Evolutionary conservation across 1,284 basidiomycete genomes (phyloP).

Genomic region (Phylloporus sp.): DNA sequence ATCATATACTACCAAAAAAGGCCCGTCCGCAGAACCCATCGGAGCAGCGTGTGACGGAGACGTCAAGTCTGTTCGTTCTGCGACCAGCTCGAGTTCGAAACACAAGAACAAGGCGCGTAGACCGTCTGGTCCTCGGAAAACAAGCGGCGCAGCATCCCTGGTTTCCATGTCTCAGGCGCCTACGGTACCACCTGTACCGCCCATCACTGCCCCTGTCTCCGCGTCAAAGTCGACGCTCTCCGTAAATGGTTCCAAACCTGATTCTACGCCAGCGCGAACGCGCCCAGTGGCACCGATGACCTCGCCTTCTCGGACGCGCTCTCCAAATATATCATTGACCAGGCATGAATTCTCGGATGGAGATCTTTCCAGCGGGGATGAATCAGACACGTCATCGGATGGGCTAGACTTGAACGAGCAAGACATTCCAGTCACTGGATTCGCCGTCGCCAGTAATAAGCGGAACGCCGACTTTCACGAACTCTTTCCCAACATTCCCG

Average conservation of each 20-base stretch:
- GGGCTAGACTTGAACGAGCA: slow-evolving; percentile 62
- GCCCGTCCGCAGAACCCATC: slow-evolving; percentile 33
- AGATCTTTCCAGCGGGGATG: slow-evolving; percentile 35
- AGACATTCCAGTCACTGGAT: slow-evolving; percentile 86
- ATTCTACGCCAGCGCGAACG: slow-evolving; percentile 1
- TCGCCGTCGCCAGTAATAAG: slow-evolving; percentile 95
- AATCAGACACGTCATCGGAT: slow-evolving; percentile 44
- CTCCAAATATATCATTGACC: slow-evolving; percentile 23
- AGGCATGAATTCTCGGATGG: slow-evolving; percentile 35
- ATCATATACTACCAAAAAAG: slow-evolving; percentile 26
- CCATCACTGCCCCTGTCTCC: slow-evolving; percentile 13
- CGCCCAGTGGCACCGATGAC: slow-evolving; percentile 3
- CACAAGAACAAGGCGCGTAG: slow-evolving; percentile 43
- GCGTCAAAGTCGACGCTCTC: slow-evolving; percentile 24
- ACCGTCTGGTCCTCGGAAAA: slow-evolving; percentile 50
- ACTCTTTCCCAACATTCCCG: slow-evolving; percentile 86
- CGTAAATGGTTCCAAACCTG: slow-evolving; percentile 19
- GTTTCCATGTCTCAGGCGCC: slow-evolving; percentile 66
- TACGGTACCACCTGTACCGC: slow-evolving; percentile 23
- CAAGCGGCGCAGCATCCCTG: slow-evolving; percentile 63
- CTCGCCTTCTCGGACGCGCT: slow-evolving; percentile 16
- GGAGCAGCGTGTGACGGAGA: slow-evolving; percentile 42
- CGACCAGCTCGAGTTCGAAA: slow-evolving; percentile 36
- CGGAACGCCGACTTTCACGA: slow-evolving; percentile 97
- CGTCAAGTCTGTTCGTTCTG: slow-evolving; percentile 43